A percentile compares a stretch with the other conserved stretches of the same genome.
phyloP scores from a whole-genome alignment of 805 yeast species.

The Zygoascus biomembranicola region DNA sequence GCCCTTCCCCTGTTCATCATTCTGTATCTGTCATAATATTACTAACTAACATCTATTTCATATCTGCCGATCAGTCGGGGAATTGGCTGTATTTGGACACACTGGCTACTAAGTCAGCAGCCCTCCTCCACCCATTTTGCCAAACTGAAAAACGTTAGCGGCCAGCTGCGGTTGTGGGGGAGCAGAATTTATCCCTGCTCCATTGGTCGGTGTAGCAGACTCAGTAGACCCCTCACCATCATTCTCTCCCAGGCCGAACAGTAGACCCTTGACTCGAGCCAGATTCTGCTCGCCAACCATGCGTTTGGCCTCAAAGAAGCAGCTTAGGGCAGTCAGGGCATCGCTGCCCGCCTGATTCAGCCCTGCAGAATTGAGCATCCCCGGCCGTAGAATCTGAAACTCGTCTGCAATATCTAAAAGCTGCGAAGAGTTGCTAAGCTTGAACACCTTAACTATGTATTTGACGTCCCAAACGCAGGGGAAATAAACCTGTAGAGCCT shows the following conservation, averaged over 20 bases:
- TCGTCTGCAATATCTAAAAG: conserved; percentile 36
- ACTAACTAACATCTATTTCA: too few species aligned
- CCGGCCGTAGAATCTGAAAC: conserved; percentile 24
- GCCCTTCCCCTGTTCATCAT: too few species aligned
- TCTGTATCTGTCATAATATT: too few species aligned
- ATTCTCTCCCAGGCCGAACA: conserved; percentile 30
- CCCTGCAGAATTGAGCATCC: conserved; percentile 15
- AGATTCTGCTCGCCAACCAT: conserved; percentile 26
- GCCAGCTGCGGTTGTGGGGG: conserved; percentile 7
- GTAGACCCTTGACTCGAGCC: conserved; percentile 23
- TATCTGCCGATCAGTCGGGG: too few species aligned
- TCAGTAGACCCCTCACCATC: not conserved
- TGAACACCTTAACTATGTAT: conserved; percentile 31
- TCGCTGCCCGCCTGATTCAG: conserved; percentile 39
- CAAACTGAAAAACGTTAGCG: conserved; percentile 23
- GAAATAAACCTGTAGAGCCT: conserved; percentile 64
- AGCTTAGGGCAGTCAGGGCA: conserved; percentile 33
- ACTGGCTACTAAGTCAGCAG: not conserved
- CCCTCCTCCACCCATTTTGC: conserved; percentile 25
- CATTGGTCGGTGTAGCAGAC: not conserved
- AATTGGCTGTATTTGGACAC: not conserved
- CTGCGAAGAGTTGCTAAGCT: conserved; percentile 28
- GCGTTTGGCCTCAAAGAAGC: conserved; percentile 36
- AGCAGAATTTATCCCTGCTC: not conserved
- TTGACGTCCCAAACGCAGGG: conserved; percentile 83